Evolutionary conservation across 164 flowering plant genomes (phyloP).

Genomic region (Kingdonia uniflora): DNA sequence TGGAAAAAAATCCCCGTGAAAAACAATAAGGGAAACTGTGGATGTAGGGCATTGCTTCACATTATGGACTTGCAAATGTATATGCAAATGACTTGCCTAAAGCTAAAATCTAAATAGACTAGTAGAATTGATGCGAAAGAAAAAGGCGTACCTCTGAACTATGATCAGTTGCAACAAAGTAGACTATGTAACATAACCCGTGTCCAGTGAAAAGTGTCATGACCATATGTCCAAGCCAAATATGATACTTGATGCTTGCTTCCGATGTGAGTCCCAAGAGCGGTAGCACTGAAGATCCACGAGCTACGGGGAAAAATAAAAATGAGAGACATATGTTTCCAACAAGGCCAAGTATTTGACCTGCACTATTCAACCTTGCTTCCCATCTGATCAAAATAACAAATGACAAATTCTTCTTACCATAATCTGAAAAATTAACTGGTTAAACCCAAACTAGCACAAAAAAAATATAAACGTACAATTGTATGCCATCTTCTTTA

Average conservation of each 20-base stretch:
- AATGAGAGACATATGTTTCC: background rate
- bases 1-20: too few species aligned
- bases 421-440: too few species aligned
- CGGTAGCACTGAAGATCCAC: constrained; percentile 1
- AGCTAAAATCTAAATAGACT: too few species aligned
- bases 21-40: too few species aligned
- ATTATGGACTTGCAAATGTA: too few species aligned
- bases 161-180: background rate
- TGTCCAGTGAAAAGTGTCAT: background rate
- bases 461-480: background rate
- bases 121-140: too few species aligned
- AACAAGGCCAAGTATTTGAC: background rate
- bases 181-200: background rate
- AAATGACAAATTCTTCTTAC: too few species aligned
- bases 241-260: constrained; percentile 2
- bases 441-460: too few species aligned
- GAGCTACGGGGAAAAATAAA: background rate
- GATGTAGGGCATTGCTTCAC: too few species aligned
- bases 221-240: constrained; percentile 1
- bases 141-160: background rate
- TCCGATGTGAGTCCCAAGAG: background rate
- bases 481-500: background rate
- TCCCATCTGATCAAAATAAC: background rate
- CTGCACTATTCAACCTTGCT: background rate
- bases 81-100: too few species aligned